Conservation (phyloP, 1,284 basidiomycete genomes). For the Ustilago crameri region DNA sequence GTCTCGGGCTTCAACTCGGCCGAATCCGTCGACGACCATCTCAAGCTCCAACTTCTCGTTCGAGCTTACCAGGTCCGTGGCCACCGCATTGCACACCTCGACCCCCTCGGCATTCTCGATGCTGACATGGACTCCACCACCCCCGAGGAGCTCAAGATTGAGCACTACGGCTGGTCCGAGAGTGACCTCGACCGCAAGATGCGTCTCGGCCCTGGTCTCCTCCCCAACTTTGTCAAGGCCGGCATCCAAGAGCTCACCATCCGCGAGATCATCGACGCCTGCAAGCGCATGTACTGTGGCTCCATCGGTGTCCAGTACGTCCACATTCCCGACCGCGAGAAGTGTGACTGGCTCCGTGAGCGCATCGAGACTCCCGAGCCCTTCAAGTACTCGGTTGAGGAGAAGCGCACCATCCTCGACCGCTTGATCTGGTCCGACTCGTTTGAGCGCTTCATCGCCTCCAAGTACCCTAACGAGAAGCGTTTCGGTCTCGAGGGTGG, state of each 20-base stretch:
- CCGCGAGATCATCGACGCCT: conserved; percentile 89
- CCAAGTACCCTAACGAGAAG: conserved; percentile 99
- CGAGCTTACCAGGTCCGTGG: conserved; percentile 99
- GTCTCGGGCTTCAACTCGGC: conserved; percentile 73
- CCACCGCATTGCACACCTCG: conserved; percentile 93
- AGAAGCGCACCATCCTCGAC: conserved; percentile 99
- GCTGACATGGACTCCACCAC: conserved; percentile 75
- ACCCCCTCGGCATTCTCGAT: conserved; percentile 91
- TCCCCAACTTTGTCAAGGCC: conserved; percentile 86
- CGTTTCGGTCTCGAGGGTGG: conserved; percentile 99
- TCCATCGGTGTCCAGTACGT: conserved; percentile 96
- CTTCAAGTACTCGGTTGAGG: conserved; percentile 98
- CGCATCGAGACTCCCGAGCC: conserved; percentile 95
- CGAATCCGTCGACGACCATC: conserved; percentile 84
- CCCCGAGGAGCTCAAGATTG: conserved; percentile 64
- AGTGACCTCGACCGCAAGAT: conserved; percentile 94
- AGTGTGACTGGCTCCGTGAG: conserved; percentile 99
- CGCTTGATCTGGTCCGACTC: conserved; percentile 99
- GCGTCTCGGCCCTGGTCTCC: conserved; percentile 90
- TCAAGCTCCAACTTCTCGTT: conserved; percentile 76
- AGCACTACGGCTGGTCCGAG: conserved; percentile 88
- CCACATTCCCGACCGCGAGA: conserved; percentile 97
- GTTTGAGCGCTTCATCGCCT: conserved; percentile 97
- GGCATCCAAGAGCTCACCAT: conserved; percentile 90
- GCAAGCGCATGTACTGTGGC: conserved; percentile 94